These are phyloP conservation scores for Tuctoria greenei DNA, from an alignment of 176 grass and related monocot species.

Conservation along the genomic window DNA sequence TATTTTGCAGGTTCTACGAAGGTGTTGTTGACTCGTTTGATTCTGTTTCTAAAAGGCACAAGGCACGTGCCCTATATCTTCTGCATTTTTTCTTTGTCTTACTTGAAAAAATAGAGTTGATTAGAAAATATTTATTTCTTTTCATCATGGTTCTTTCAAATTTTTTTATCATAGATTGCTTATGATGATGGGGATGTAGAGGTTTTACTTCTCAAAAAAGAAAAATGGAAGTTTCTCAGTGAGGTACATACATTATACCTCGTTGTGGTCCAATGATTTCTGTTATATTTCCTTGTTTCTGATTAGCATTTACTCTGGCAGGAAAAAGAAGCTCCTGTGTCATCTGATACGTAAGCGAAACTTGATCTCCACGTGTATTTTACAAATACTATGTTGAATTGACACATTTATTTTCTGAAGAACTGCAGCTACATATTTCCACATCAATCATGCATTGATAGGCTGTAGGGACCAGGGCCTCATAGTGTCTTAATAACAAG, in stretches of 20 bases:
- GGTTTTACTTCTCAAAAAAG: slow-evolving; percentile 64
- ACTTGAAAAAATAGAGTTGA: neutral
- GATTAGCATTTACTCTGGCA: slow-evolving; percentile 35
- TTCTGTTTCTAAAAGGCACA: slow-evolving; percentile 69
- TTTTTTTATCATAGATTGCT: slow-evolving; percentile 54
- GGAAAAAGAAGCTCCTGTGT: slow-evolving; percentile 42
- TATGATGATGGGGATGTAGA: slow-evolving; percentile 96
- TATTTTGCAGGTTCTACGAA: slow-evolving; percentile 67
- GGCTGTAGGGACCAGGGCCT: neutral
- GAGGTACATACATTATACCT: slow-evolving; percentile 39
- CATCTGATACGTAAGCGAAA: slow-evolving; percentile 45
- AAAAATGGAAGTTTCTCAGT: slow-evolving; percentile 68
- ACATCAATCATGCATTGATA: slow-evolving; percentile 16
- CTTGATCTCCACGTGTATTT: neutral
- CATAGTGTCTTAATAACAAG: neutral
- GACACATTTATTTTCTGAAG: neutral
- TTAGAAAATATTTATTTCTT: slow-evolving; percentile 16
- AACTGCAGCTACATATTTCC: neutral
- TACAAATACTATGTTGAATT: slow-evolving; percentile 13
- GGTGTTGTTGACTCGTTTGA: slow-evolving; percentile 67
- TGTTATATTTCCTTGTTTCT: slow-evolving; percentile 7
- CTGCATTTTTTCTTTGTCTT: slow-evolving; percentile 13
- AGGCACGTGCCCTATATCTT: slow-evolving; percentile 40
- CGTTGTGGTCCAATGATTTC: neutral
- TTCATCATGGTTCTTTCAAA: slow-evolving; percentile 6